These are phyloP conservation scores for Alternaria triticimaculans DNA, from an alignment of 2,329 filamentous ascomycete species.

Conservation along the genomic window DNA sequence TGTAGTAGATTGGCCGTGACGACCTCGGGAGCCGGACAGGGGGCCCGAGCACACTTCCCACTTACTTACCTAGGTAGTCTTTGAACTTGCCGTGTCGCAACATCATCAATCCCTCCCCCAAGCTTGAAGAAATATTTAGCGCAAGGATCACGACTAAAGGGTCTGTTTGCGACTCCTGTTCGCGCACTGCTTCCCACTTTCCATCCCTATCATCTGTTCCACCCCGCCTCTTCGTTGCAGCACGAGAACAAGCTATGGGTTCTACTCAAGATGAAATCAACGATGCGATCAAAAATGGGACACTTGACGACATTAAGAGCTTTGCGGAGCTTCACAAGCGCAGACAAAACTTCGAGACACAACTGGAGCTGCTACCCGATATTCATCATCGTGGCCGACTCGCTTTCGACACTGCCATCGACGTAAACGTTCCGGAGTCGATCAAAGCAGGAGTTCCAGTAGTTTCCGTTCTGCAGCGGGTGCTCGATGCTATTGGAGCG, in stretches of 20 bases:
- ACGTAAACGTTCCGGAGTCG: background rate
- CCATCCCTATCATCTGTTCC: background rate
- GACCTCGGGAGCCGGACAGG: background rate
- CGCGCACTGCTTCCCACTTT: background rate
- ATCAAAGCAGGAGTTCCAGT: background rate
- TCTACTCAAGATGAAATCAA: background rate
- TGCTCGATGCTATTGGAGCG: background rate
- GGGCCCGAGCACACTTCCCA: background rate
- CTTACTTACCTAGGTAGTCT: background rate
- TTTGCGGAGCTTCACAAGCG: background rate
- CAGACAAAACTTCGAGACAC: background rate
- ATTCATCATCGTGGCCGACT: background rate
- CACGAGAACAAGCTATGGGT: background rate
- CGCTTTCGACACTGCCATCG: conserved; percentile 1
- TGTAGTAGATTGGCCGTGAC: background rate
- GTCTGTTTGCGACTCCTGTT: background rate
- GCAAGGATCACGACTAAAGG: background rate
- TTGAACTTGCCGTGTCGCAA: background rate
- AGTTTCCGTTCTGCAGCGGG: background rate
- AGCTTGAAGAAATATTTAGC: background rate
- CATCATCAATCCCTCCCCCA: background rate
- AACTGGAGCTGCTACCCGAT: background rate
- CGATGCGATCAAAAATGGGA: background rate
- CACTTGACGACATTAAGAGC: background rate
- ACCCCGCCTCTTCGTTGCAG: background rate